Evolutionary conservation across 495 filamentous ascomycete species (phyloP).

Genomic region (Daldinia concentrica): DNA sequence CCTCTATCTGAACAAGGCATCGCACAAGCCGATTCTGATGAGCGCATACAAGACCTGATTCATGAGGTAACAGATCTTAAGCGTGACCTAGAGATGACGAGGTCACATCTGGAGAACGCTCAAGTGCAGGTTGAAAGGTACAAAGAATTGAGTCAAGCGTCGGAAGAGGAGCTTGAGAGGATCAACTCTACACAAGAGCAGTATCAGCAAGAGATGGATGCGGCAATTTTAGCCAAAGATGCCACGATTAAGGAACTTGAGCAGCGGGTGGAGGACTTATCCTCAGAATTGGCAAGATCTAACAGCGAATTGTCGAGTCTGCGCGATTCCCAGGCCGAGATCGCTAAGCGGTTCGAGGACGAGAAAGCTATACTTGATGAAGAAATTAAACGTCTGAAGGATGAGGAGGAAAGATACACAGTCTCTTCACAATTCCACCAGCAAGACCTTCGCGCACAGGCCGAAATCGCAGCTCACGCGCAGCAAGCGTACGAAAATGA

Average conservation of each 20-base stretch:
- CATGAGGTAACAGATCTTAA: slow-evolving; percentile 85
- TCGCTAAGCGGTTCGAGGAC: slow-evolving; percentile 75
- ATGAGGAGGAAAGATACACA: slow-evolving; percentile 81
- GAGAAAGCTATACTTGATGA: slow-evolving; percentile 78
- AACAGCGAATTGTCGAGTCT: slow-evolving; percentile 81
- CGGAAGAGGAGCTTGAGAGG: slow-evolving; percentile 87
- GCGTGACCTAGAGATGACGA: slow-evolving; percentile 78
- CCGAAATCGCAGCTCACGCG: slow-evolving; percentile 88
- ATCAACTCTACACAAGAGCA: slow-evolving; percentile 84
- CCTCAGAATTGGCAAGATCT: slow-evolving; percentile 77
- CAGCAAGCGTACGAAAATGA: slow-evolving; percentile 96
- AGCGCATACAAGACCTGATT: slow-evolving; percentile 83
- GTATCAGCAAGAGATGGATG: slow-evolving; percentile 85
- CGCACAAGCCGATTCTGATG: slow-evolving; percentile 58
- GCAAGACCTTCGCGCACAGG: slow-evolving; percentile 90
- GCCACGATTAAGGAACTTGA: slow-evolving; percentile 79
- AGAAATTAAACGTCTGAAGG: slow-evolving; percentile 83
- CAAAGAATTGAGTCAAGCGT: slow-evolving; percentile 83
- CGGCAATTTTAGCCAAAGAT: slow-evolving; percentile 75
- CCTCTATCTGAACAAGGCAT: slow-evolving; percentile 57
- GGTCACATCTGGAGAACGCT: slow-evolving; percentile 78
- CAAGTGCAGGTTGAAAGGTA: slow-evolving; percentile 85
- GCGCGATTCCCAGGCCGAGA: slow-evolving; percentile 78
- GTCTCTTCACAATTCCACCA: slow-evolving; percentile 82
- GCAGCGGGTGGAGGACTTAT: slow-evolving; percentile 81